Base-by-base conservation (phyloP, 306 rosid species). In the Trifolium repens region DNA sequence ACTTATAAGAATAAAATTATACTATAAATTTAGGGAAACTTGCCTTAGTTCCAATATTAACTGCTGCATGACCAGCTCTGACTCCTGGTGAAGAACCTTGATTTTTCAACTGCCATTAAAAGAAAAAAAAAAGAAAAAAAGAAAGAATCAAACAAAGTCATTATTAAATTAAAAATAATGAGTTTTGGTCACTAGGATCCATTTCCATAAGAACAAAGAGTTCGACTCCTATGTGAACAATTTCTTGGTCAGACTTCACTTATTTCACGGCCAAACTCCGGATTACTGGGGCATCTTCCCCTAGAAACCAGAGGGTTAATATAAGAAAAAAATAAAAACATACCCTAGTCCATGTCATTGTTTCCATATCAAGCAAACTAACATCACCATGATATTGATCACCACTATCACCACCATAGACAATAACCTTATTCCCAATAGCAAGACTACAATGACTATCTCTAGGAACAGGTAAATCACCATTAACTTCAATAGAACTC, bases 381-480 rank as follows among this genome's bases (percentile, higher is more conserved):
- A 92, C 88, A 22, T 87, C 89, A 1, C 99, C 96, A 54, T 87
- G 88, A 72, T 94, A 94, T 67, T 84, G 89, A 75, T 92, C 97
- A 14, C 99, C 99, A 47, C 89, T 84, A 69, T 94, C 99, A 40
- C 99, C 99, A 10, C 99, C 99, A 75, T 94, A 94, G 14, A 94
- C 91, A 67, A 92, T 63, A 77, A 94, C 81, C 86, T 89, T 92
- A 81, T 83, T 86, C 49, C 99, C 99, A 39, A 90, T 60, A 13
- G 96, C 88, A 66, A 87, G 83, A 70, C 89, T 78, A 19, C 85
- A 84, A 75, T 94, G 99, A 78, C 99, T 94, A 58, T 94, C 99
- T 77, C 99, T 88, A 55, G 97, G 99, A 59, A 84, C 85, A 40
- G 99, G 99, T 47, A 92, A 32, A 62, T 90, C 96, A 40, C 97